phyloP scores from a whole-genome alignment of 1,284 basidiomycete genomes.

The Tranzscheliella williamsii region DNA sequence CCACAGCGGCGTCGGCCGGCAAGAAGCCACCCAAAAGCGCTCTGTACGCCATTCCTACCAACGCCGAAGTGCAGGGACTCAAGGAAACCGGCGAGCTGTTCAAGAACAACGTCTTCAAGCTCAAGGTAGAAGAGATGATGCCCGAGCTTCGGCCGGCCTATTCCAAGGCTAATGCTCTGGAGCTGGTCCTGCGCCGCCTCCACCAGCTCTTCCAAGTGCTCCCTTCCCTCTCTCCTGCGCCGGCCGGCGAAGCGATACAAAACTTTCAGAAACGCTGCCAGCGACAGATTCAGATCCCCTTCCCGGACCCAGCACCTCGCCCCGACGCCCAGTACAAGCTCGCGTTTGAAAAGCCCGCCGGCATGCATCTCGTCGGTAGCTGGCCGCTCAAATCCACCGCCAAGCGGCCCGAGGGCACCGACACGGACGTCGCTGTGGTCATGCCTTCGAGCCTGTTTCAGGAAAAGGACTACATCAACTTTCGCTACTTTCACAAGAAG shows the following conservation, averaged over 20 bases:
- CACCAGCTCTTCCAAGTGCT: slow-evolving; percentile 41
- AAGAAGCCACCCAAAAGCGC: slow-evolving; percentile 32
- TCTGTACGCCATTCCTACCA: slow-evolving; percentile 64
- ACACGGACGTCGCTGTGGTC: slow-evolving; percentile 54
- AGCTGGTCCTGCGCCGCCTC: slow-evolving; percentile 51
- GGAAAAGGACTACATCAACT: slow-evolving; percentile 90
- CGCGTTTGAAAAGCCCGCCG: slow-evolving; percentile 78
- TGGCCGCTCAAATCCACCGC: slow-evolving; percentile 55
- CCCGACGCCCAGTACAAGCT: slow-evolving; percentile 68
- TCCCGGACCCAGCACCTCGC: slow-evolving; percentile 48
- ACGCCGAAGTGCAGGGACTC: slow-evolving; percentile 73
- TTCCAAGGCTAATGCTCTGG: slow-evolving; percentile 43
- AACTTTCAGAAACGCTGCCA: slow-evolving; percentile 65
- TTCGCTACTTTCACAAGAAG: slow-evolving; percentile 88
- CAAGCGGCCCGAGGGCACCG: slow-evolving; percentile 46
- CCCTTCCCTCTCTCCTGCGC: slow-evolving; percentile 21
- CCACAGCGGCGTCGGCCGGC: slow-evolving; percentile 1
- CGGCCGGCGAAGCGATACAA: slow-evolving; percentile 33
- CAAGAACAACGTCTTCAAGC: slow-evolving; percentile 79
- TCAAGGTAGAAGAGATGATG: slow-evolving; percentile 68
- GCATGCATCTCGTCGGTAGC: slow-evolving; percentile 67
- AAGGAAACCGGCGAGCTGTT: slow-evolving; percentile 79
- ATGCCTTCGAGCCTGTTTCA: slow-evolving; percentile 74
- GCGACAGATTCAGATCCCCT: slow-evolving; percentile 63
- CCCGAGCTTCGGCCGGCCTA: slow-evolving; percentile 43